Percentiles rank a stretch among this genome's conserved stretches.
Conservation (phyloP, 306 rosid species). For the Citrullus mucosospermus region DNA sequence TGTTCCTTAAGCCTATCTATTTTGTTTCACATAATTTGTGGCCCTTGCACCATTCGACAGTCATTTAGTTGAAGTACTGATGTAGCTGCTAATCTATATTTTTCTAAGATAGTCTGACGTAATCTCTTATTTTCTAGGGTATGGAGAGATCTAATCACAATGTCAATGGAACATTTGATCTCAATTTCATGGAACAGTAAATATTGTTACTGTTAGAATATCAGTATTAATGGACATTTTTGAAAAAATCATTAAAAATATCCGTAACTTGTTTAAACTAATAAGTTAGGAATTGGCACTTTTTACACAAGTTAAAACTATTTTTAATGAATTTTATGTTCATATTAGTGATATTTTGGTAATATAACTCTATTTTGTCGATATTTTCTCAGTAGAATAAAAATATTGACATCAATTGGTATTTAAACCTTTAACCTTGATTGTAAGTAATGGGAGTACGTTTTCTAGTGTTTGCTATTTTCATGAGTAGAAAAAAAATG, state of each 20-base stretch:
- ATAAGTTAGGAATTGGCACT: neutral
- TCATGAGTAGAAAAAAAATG: neutral
- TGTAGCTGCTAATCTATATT: neutral
- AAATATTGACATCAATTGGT: neutral
- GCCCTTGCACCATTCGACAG: neutral
- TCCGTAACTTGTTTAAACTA: neutral
- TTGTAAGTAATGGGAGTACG: neutral
- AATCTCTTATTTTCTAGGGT: neutral
- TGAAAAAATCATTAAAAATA: neutral
- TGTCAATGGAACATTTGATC: neutral
- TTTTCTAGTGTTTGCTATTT: neutral
- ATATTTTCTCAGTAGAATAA: neutral
- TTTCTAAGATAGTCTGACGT: neutral
- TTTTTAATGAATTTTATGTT: neutral
- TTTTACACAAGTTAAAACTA: neutral
- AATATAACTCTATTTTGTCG: neutral
- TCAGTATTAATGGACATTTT: neutral
- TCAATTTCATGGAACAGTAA: neutral
- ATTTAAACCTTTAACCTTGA: neutral
- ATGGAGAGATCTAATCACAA: neutral
- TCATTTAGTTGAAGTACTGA: neutral
- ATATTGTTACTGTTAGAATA: neutral
- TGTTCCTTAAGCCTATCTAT: neutral
- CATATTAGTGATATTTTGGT: neutral
- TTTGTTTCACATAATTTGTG: neutral